These are phyloP conservation scores for Diaporthe nobilis DNA, from an alignment of 2,329 filamentous ascomycete species.

Conservation along the genomic window DNA sequence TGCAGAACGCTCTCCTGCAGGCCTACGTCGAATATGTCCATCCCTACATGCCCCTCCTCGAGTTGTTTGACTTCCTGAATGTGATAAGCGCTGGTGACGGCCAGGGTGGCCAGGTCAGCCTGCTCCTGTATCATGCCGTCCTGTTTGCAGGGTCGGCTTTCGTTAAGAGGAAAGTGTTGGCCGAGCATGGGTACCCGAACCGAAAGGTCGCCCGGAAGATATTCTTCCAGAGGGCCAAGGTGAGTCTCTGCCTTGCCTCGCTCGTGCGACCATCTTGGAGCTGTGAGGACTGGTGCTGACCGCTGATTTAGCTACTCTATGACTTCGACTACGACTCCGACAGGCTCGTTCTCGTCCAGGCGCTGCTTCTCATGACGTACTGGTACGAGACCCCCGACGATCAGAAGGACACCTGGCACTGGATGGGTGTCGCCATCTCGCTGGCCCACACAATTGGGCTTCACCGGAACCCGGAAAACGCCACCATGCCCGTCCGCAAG, in stretches of 20 bases:
- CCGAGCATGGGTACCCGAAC: conserved; percentile 81
- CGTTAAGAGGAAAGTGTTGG: conserved; percentile 83
- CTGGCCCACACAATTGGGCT: conserved; percentile 94
- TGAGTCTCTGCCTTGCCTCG: conserved; percentile 58
- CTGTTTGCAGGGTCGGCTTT: conserved; percentile 96
- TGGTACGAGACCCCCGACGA: conserved; percentile 98
- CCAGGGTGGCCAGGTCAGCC: conserved; percentile 78
- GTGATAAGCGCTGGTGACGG: conserved; percentile 78
- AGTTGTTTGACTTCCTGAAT: conserved; percentile 72
- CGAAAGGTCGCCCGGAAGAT: conserved; percentile 87
- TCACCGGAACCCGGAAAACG: conserved; percentile 85
- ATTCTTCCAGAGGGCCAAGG: conserved; percentile 90
- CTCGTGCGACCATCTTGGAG: neutral
- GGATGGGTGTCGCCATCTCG: conserved; percentile 97
- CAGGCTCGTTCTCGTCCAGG: conserved; percentile 89
- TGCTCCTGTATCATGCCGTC: conserved; percentile 92
- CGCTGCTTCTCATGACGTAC: conserved; percentile 92
- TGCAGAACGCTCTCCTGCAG: conserved; percentile 86
- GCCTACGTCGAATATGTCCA: conserved; percentile 92
- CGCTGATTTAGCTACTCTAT: conserved; percentile 79
- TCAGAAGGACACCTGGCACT: conserved; percentile 98
- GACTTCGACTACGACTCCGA: conserved; percentile 97
- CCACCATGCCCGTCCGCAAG: conserved; percentile 79
- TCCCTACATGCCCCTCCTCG: conserved; percentile 92
- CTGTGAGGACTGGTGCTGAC: conserved; percentile 33